Evolutionary conservation across 495 filamentous ascomycete genomes (phyloP), one percentile per base, ranked within the genome.

Genomic region (Penicillium canescens): DNA sequence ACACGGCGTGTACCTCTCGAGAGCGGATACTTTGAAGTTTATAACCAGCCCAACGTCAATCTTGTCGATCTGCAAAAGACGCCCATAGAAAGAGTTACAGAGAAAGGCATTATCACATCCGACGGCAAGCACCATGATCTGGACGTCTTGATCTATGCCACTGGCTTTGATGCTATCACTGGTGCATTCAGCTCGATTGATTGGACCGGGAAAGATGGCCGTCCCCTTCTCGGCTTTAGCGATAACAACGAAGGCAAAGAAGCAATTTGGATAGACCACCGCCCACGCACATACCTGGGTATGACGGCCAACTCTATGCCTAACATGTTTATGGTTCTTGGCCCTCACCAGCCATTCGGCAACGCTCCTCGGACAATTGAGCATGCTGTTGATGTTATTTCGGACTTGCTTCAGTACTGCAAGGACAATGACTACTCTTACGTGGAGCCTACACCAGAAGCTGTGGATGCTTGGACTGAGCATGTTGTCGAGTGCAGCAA

Each of bases 91-190:
- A 35, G 37, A 8, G 54, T 69, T 5, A 63, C 59, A 4, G 42
- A 49, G 26, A 55, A 34, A 0, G 69, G 69, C 1, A 74, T 80
- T 31, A 58, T 63, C 20, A 74, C 66, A 3, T 54, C 34, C 3
- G 68, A 73, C 44, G 74, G 71, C 9, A 50, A 53, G 1, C 38
- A 67, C 3, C 66, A 65, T 31, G 66, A 75, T 4, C 62, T 78
- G 12, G 78, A 81, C 35, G 69, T 72, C 9, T 56, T 79, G 16
- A 66, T 72, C 12, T 66, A 59, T 36, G 69, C 71, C 3, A 68
- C 62, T 21, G 71, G 71, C 0, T 74, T 71, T 33, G 67, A 74
- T 52, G 57, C 67, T 12, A 60, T 66, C 10, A 74, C 69, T 0
- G 71, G 69, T 40, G 63, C 62, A 20, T 56, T 74, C 12, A 56